phyloP scores from a whole-genome alignment of 2,329 filamentous ascomycete species.

The Ophiostoma quercus region DNA sequence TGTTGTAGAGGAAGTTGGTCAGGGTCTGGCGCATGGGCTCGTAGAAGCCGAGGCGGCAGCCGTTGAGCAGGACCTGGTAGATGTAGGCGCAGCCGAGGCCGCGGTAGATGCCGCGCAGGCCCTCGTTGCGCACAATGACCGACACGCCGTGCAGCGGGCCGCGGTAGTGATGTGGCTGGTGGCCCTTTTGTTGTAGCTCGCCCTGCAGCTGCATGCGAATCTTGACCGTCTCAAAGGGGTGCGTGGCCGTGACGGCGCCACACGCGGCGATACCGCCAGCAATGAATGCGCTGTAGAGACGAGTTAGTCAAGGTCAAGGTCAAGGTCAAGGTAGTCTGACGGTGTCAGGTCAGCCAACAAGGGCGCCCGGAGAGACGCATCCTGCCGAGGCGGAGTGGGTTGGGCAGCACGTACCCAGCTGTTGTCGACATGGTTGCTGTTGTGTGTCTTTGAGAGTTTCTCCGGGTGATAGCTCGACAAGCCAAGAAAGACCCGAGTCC shows the following conservation, averaged over 20 bases:
- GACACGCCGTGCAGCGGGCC: conserved; percentile 87
- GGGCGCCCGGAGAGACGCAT: not conserved
- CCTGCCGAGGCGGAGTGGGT: conserved; percentile 7
- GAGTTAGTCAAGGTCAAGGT: not conserved
- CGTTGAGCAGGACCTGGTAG: conserved; percentile 94
- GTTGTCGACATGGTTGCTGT: conserved; percentile 27
- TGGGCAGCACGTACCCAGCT: conserved; percentile 23
- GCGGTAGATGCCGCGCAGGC: conserved; percentile 75
- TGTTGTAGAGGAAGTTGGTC: conserved; percentile 64
- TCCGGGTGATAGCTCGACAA: not conserved
- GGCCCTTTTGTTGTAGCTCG: conserved; percentile 80
- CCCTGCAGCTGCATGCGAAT: conserved; percentile 96
- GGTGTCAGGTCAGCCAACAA: not conserved
- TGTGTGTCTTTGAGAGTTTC: not conserved
- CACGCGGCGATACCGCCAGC: conserved; percentile 95
- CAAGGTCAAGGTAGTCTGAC: no score
- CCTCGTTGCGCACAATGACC: conserved; percentile 88
- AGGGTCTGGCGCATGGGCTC: conserved; percentile 78
- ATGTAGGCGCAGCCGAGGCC: conserved; percentile 89
- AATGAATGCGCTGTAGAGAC: conserved; percentile 66
- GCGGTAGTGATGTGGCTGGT: conserved; percentile 81
- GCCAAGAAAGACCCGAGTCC: not conserved
- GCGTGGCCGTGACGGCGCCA: conserved; percentile 93
- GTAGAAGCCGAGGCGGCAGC: conserved; percentile 95
- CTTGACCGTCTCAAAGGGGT: conserved; percentile 98